Conservation (phyloP, 768 basidiomycete species). For the Mrakia frigida region DNA sequence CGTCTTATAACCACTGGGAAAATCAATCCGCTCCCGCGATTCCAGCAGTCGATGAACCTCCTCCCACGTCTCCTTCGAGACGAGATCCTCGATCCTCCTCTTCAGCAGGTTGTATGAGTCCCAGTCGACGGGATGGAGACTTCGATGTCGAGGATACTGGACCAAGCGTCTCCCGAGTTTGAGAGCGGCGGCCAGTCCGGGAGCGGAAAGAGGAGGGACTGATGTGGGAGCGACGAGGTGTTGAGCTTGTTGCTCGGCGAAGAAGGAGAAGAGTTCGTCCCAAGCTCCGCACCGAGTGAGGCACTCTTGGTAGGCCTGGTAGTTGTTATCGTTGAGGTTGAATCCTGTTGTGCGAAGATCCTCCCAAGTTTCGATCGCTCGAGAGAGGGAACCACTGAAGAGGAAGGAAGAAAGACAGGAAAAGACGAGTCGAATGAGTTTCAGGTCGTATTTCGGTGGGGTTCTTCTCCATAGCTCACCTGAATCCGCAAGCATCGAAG, state of each 20-base stretch:
- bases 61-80: too few species aligned
- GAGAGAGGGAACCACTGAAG: background rate
- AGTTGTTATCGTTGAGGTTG: background rate
- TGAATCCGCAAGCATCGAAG: background rate
- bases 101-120: too few species aligned
- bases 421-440: background rate
- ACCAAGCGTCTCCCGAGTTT: too few species aligned
- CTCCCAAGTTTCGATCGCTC: background rate
- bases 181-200: too few species aligned
- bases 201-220: too few species aligned
- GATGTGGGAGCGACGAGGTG: background rate
- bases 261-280: background rate
- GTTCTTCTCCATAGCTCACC: background rate
- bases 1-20: too few species aligned
- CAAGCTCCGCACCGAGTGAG: background rate
- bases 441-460: background rate
- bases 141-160: too few species aligned
- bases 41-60: too few species aligned
- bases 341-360: background rate
- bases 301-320: background rate
- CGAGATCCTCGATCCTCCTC: too few species aligned
- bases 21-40: too few species aligned
- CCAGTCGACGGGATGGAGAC: too few species aligned
- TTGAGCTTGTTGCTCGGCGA: background rate
- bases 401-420: background rate